Conservation (phyloP, 805 yeast genomes). For the Pichia cephalocereana region DNA sequence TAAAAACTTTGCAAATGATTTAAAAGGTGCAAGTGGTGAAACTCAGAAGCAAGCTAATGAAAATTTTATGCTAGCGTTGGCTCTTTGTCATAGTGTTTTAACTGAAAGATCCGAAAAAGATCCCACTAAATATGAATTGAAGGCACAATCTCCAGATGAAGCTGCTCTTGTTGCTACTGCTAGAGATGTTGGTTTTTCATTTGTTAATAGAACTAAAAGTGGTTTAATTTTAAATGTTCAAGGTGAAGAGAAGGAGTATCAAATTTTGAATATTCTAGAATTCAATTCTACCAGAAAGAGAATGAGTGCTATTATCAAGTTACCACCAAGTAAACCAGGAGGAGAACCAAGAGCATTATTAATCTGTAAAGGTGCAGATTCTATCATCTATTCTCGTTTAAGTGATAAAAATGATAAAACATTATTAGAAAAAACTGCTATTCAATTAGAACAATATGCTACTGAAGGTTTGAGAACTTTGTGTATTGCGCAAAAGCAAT, state of each 20-base stretch:
- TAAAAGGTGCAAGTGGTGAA: slow-evolving; percentile 41
- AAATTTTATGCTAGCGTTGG: slow-evolving; percentile 68
- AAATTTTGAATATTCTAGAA: slow-evolving; percentile 60
- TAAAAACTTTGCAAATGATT: slow-evolving; percentile 53
- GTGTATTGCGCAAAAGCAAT: slow-evolving; percentile 66
- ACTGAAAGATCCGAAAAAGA: slow-evolving; percentile 56
- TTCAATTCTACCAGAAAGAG: slow-evolving; percentile 81
- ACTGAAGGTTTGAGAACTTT: slow-evolving; percentile 78
- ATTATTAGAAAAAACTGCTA: slow-evolving; percentile 51
- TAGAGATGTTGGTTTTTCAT: slow-evolving; percentile 64
- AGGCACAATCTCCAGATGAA: slow-evolving; percentile 83
- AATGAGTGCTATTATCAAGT: slow-evolving; percentile 73
- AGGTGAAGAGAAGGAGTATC: slow-evolving; percentile 63
- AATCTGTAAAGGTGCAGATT: slow-evolving; percentile 82
- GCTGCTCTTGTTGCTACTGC: slow-evolving; percentile 81
- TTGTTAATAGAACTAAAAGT: slow-evolving; percentile 54
- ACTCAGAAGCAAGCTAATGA: slow-evolving; percentile 51
- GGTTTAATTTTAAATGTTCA: slow-evolving; percentile 62
- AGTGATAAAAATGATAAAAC: slow-evolving; percentile 34
- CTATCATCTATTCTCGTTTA: slow-evolving; percentile 64
- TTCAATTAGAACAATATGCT: slow-evolving; percentile 69
- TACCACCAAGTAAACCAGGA: slow-evolving; percentile 40
- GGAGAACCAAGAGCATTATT: slow-evolving; percentile 52
- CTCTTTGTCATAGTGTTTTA: slow-evolving; percentile 72
- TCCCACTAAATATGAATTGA: slow-evolving; percentile 45